Percentiles rank a stretch among this genome's conserved stretches.
These are phyloP conservation scores for Candida rishiriensis DNA, from an alignment of 805 yeast genomes.

Conservation along the genomic window DNA sequence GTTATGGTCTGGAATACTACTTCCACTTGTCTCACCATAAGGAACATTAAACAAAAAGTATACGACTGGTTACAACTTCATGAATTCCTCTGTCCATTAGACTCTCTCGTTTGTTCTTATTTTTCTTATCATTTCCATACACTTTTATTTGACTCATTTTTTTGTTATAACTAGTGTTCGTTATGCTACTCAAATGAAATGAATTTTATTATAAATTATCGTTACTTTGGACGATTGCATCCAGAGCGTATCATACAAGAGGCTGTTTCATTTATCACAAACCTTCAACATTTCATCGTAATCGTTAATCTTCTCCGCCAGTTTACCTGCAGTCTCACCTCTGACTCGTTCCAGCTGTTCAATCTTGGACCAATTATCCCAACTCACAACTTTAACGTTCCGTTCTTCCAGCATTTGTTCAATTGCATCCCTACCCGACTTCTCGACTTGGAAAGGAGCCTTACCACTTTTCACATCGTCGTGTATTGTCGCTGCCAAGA, in stretches of 20 bases:
- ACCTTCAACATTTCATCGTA: conserved; percentile 44
- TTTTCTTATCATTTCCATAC: no score
- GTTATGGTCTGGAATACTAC: conserved; percentile 91
- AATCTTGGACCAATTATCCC: conserved; percentile 66
- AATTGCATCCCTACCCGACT: conserved; percentile 30
- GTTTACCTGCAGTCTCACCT: conserved; percentile 48
- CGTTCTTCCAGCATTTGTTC: conserved; percentile 17
- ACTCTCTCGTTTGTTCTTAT: no score
- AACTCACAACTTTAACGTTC: conserved; percentile 34
- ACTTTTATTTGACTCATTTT: no score
- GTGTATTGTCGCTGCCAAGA: conserved; percentile 62
- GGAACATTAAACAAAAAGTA: conserved; percentile 33
- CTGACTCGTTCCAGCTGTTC: conserved; percentile 46
- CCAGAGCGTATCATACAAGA: not conserved
- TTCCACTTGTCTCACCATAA: conserved; percentile 74
- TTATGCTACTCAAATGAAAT: no score
- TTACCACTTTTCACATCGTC: conserved; percentile 37
- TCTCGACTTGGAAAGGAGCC: conserved; percentile 12
- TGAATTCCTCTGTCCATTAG: no score
- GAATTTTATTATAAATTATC: not conserved
- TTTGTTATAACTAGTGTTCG: no score
- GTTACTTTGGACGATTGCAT: not conserved
- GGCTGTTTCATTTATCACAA: not conserved
- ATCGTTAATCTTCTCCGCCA: conserved; percentile 52
- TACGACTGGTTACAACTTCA: no score